Evolutionary conservation across 441 rosid genomes (phyloP).

Genomic region (Raphanus hybrid): DNA sequence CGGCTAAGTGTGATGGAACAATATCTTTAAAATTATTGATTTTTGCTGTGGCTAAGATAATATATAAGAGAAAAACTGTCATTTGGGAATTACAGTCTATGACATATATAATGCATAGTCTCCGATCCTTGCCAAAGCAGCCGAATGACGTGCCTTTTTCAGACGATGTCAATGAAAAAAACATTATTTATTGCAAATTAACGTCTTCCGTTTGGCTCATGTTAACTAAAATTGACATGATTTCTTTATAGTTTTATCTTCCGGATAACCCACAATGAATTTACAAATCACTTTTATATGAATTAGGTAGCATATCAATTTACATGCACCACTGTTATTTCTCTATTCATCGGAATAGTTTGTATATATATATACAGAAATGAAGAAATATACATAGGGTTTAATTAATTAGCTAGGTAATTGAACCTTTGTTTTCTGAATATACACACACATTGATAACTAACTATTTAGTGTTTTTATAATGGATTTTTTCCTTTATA

Average conservation of each 20-base stretch:
- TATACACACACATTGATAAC: too few species aligned
- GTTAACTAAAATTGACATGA: background rate
- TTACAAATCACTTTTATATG: background rate
- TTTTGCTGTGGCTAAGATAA: slow-evolving; percentile 24
- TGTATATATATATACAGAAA: background rate
- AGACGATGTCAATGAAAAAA: background rate
- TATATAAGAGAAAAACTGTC: background rate
- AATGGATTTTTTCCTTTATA: too few species aligned
- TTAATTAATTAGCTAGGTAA: background rate
- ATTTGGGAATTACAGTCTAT: background rate
- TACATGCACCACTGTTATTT: background rate
- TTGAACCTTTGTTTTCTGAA: too few species aligned
- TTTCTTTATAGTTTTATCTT: slow-evolving; percentile 9
- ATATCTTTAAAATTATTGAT: slow-evolving; percentile 26
- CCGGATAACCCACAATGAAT: background rate
- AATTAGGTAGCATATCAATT: slow-evolving; percentile 1
- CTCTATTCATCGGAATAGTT: background rate
- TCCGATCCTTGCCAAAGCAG: slow-evolving; percentile 25
- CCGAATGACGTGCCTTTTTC: slow-evolving; percentile 16
- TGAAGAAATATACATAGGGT: background rate
- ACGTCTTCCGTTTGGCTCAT: too few species aligned
- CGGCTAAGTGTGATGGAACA: slow-evolving; percentile 31
- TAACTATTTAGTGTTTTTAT: too few species aligned
- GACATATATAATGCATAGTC: slow-evolving; percentile 10
- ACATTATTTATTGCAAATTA: too few species aligned